Conservation (phyloP, 73 alveolate genomes). For the Symbiodinium natans region DNA sequence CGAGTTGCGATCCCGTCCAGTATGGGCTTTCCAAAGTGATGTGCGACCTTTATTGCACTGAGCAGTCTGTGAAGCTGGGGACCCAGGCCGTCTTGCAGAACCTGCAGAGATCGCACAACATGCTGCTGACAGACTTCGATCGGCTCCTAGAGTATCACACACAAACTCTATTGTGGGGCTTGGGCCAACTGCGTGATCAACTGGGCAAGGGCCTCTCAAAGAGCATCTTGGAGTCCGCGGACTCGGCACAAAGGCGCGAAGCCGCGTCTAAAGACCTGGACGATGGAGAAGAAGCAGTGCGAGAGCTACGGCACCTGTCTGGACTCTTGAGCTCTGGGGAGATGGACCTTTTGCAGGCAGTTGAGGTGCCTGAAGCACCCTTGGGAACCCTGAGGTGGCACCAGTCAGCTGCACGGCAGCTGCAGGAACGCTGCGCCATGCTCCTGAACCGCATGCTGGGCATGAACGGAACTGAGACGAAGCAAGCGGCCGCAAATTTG, state of each 20-base stretch:
- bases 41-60: conserved; percentile 17
- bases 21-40: not conserved
- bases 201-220: no score
- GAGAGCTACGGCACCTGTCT: not conserved
- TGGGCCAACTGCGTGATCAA: conserved; percentile 12
- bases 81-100: not conserved
- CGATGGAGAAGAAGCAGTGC: not conserved
- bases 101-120: not conserved
- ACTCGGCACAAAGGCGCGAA: not conserved
- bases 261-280: not conserved
- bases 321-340: not conserved
- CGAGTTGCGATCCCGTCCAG: not conserved
- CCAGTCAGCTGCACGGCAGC: not conserved
- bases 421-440: not conserved
- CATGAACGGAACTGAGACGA: not conserved
- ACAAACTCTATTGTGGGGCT: not conserved
- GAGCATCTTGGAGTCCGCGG: no score
- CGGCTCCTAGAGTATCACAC: not conserved
- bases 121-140: not conserved
- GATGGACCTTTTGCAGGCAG: not conserved
- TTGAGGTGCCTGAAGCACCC: not conserved
- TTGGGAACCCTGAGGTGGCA: not conserved
- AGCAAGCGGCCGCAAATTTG: not conserved
- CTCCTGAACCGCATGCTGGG: not conserved
- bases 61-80: not conserved